These are phyloP conservation scores for Colletotrichum destructivum DNA, from an alignment of 2,329 filamentous ascomycete genomes.

Conservation along the genomic window DNA sequence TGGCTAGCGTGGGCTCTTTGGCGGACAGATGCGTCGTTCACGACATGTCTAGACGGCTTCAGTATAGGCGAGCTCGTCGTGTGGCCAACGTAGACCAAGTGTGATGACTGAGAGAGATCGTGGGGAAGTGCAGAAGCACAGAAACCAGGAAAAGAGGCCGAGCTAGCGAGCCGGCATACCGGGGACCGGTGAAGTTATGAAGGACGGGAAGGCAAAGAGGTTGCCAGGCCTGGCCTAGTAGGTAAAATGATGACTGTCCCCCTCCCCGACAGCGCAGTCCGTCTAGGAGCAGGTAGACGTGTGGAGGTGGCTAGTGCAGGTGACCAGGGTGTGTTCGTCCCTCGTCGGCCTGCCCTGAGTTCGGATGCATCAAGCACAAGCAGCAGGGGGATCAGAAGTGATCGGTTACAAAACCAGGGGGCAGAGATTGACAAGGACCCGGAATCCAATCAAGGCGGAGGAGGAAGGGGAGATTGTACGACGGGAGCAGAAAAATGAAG, in stretches of 20 bases:
- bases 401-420: conserved; percentile 38
- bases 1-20: conserved; percentile 14
- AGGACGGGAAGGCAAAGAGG: conserved; percentile 38
- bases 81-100: neutral
- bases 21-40: conserved; percentile 22
- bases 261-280: conserved; percentile 15
- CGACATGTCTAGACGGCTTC: conserved; percentile 29
- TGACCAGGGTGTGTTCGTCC: conserved; percentile 39
- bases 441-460: conserved; percentile 34
- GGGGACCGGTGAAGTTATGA: conserved; percentile 42
- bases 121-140: conserved; percentile 37
- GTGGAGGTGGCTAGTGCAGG: conserved; percentile 42
- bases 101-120: neutral
- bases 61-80: conserved; percentile 2
- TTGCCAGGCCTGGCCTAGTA: conserved; percentile 33
- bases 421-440: conserved; percentile 35
- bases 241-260: conserved; percentile 39
- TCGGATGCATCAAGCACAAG: conserved; percentile 41
- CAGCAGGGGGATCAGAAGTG: conserved; percentile 34
- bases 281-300: conserved; percentile 28
- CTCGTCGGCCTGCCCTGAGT: conserved; percentile 33
- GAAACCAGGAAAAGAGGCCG: conserved; percentile 29
- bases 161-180: conserved; percentile 29
- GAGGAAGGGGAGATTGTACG: conserved; percentile 14
- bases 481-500: conserved; percentile 21